Conservation (phyloP, 1,284 basidiomycete species). For the Caloboletus inedulis region DNA sequence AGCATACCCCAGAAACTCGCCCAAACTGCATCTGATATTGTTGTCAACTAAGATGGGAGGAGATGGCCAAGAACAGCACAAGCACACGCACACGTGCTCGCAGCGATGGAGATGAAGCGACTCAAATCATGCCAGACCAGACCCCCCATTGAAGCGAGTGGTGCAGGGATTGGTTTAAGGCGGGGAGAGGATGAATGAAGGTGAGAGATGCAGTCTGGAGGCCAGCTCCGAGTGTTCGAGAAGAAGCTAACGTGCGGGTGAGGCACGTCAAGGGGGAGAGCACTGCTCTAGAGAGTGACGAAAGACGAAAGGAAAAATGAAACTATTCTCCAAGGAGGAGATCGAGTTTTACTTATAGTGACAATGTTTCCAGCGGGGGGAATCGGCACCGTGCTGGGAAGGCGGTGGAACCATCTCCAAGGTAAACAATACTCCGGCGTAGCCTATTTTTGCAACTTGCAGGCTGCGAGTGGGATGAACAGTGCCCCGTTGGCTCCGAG, state of each 20-base stretch:
- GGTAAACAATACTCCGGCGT: neutral
- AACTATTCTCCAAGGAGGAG: neutral
- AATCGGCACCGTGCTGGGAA: neutral
- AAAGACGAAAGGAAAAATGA: neutral
- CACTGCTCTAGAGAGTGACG: neutral
- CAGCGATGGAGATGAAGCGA: conserved; percentile 67
- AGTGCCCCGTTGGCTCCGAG: neutral
- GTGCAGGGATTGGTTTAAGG: neutral
- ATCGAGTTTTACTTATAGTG: conserved; percentile 6
- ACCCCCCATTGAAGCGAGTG: conserved; percentile 61
- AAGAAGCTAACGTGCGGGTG: neutral
- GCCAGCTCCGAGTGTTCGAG: conserved; percentile 10
- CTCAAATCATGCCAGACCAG: conserved; percentile 81
- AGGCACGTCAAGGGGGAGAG: neutral
- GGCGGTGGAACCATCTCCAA: conserved; percentile 5
- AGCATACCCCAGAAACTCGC: conserved; percentile 72
- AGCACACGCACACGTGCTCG: conserved; percentile 66
- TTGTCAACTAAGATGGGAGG: conserved; percentile 7
- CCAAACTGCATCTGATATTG: conserved; percentile 68
- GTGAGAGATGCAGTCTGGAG: conserved; percentile 3
- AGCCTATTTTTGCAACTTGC: neutral
- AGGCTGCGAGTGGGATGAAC: too few relatives aligned
- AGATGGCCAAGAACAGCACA: neutral
- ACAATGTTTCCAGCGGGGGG: too few relatives aligned
- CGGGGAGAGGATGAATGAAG: neutral